Base-by-base conservation (phyloP, 148 eudicot species). In the Tetragonia tetragonoides region DNA sequence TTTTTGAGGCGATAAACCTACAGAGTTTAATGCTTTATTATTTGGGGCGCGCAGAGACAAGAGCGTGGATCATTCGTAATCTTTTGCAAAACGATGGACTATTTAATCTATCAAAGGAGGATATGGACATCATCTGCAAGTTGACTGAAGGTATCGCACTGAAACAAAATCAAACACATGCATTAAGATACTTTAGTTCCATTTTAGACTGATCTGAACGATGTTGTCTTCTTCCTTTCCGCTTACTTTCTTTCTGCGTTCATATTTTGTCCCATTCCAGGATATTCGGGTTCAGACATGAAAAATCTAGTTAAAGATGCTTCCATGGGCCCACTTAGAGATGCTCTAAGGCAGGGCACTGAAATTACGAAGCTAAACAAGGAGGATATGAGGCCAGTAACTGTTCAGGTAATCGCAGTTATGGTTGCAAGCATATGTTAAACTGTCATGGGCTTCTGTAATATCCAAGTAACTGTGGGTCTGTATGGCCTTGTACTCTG, bases 201-300 rank as follows among this genome's bases (percentile, higher is more conserved):
- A 49, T 49, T 49, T 49, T 10, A 6, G 53, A 49, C 34, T 28
- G 34, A 28, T 28, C 34, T 28, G 34, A 49, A 49, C 53, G 44
- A 62, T 9, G 42, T 15, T 10, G 17, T 39, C 23, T 49, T 61
- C 34, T 49, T 39, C 44, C n/a, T 15, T 18, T 41, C 16, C 20
- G 10, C 0, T 49, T 66, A 44, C 72, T 10, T 65, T 34, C 23
- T 46, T 74, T 63, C 28, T 66, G 70, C 23, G 47, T 14, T 69
- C 62, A 44, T 7, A 53, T 64, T 34, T 68, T 15, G 41, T 40
- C 46, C 18, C 15, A 37, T 83, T 41, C 69, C 84, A 96, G 99
- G 99, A 20, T 96, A 96, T 82, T 96, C 99, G 34, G 98, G 99
- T 76, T 96, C 99, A 57, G 99, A 96, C 82, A 96, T 96, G 99